Conservation (phyloP, 805 yeast species). For the Hanseniaspora lachancei region DNA sequence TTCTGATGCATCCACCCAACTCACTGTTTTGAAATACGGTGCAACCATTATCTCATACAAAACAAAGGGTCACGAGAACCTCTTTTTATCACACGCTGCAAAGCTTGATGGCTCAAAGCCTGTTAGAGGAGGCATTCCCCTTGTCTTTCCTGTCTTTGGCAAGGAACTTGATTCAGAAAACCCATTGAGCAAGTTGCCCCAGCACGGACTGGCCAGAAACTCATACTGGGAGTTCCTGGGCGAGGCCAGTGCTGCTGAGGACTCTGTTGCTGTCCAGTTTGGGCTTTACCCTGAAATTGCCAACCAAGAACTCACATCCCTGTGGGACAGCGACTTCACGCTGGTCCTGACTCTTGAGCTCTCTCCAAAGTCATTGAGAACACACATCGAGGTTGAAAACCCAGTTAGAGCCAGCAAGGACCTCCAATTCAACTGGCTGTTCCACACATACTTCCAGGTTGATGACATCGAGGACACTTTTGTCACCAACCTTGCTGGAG, state of each 20-base stretch:
- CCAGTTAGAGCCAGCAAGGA: slow-evolving; percentile 36
- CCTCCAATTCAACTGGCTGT: slow-evolving; percentile 84
- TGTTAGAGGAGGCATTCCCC: slow-evolving; percentile 93
- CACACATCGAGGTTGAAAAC: slow-evolving; percentile 65
- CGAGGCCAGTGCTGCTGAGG: slow-evolving; percentile 40
- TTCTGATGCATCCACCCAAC: slow-evolving; percentile 38
- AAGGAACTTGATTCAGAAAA: slow-evolving; percentile 34
- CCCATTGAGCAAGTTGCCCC: slow-evolving; percentile 58
- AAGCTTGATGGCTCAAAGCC: slow-evolving; percentile 84
- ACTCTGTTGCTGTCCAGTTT: slow-evolving; percentile 73
- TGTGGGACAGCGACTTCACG: slow-evolving; percentile 57
- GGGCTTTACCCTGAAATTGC: slow-evolving; percentile 82
- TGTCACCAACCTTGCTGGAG: slow-evolving; percentile 67
- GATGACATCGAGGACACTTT: slow-evolving; percentile 65
- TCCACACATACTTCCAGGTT: slow-evolving; percentile 76
- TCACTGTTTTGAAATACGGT: slow-evolving; percentile 68
- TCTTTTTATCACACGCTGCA: slow-evolving; percentile 72
- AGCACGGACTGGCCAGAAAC: slow-evolving; percentile 92
- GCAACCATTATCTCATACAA: slow-evolving; percentile 84
- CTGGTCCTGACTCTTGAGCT: slow-evolving; percentile 57
- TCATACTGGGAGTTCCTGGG: slow-evolving; percentile 91
- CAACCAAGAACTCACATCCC: slow-evolving; percentile 50
- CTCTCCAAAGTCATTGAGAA: slow-evolving; percentile 43
- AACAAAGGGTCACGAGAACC: slow-evolving; percentile 56
- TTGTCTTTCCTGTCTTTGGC: slow-evolving; percentile 91